phyloP scores from a whole-genome alignment of 106 monocot species.

The Posidonia australis region DNA sequence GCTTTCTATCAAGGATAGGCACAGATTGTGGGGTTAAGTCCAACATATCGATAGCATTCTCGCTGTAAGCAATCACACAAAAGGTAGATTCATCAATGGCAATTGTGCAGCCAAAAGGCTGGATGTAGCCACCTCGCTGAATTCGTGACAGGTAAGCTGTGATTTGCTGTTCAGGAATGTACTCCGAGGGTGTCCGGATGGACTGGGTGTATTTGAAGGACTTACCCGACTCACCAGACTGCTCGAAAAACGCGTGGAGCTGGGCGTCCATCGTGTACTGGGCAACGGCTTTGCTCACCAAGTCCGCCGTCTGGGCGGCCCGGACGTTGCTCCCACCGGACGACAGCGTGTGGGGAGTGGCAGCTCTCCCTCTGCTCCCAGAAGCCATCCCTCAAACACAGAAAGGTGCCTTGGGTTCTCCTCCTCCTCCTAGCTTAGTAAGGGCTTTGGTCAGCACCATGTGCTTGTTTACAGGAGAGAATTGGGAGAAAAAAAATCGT shows the following conservation, averaged over 20 bases:
- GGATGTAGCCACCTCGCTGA: constrained; percentile 86
- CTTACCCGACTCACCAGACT: constrained; percentile 52
- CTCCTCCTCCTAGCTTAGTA: too few relatives aligned
- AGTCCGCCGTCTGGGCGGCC: constrained; percentile 5
- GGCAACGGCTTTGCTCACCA: constrained; percentile 59
- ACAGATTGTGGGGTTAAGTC: constrained; percentile 62
- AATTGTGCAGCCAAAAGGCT: constrained; percentile 85
- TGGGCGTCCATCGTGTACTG: constrained; percentile 84
- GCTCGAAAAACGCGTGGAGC: constrained; percentile 87
- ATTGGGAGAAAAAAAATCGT: too few relatives aligned
- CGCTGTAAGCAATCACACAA: constrained; percentile 60
- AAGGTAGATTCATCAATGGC: constrained; percentile 61
- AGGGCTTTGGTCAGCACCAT: too few relatives aligned
- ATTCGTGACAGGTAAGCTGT: constrained; percentile 82
- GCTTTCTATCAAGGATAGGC: constrained; percentile 26
- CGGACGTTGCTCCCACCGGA: constrained; percentile 22
- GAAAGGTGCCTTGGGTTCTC: too few relatives aligned
- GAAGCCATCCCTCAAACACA: constrained; percentile 28
- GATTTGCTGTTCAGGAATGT: constrained; percentile 48
- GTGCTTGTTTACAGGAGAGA: too few relatives aligned
- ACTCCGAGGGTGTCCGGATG: constrained; percentile 5
- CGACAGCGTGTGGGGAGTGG: constrained; percentile 4
- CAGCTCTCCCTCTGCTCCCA: constrained; percentile 15
- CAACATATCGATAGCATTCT: constrained; percentile 70
- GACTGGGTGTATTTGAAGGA: constrained; percentile 63